These are phyloP conservation scores for Coemansia sp. DNA, from an alignment of 192 early-diverging fungal genomes.

Conservation along the genomic window DNA sequence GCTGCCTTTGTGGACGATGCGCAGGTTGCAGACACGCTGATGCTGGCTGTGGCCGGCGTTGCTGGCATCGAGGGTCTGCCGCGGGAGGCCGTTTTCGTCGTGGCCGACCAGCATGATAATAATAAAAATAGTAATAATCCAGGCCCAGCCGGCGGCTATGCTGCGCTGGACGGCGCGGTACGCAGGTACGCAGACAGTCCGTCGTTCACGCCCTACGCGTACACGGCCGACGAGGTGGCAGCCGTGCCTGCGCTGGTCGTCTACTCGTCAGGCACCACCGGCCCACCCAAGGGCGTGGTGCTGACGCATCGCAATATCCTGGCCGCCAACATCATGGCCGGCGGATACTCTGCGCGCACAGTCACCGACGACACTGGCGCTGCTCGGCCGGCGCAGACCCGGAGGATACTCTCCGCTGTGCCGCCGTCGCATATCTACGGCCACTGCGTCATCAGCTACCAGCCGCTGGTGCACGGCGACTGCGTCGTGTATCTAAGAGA, in stretches of 20 bases:
- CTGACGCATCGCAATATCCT: constrained; percentile 46
- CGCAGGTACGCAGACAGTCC: neutral
- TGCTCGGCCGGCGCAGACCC: neutral
- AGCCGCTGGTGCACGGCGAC: constrained; percentile 24
- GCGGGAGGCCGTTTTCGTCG: neutral
- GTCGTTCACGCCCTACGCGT: neutral
- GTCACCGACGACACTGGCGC: neutral
- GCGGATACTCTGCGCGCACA: constrained; percentile 11
- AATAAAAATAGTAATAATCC: neutral
- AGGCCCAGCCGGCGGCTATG: neutral
- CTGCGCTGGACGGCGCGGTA: neutral
- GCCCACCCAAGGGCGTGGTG: constrained; percentile 35
- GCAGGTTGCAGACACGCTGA: neutral
- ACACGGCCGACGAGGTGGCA: constrained; percentile 3
- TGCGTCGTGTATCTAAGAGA: constrained; percentile 24
- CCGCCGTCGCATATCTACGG: constrained; percentile 34
- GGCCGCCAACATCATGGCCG: constrained; percentile 10
- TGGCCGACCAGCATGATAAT: neutral
- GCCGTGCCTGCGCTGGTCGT: constrained; percentile 26
- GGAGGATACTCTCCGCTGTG: constrained; percentile 16
- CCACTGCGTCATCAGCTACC: constrained; percentile 37
- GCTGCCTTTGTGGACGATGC: constrained; percentile 23
- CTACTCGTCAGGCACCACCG: constrained; percentile 48
- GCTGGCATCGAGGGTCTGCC: constrained; percentile 18
- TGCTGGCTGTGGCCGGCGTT: neutral